Conservation (phyloP, 345 rosid genomes). For the Linum lewisii region DNA sequence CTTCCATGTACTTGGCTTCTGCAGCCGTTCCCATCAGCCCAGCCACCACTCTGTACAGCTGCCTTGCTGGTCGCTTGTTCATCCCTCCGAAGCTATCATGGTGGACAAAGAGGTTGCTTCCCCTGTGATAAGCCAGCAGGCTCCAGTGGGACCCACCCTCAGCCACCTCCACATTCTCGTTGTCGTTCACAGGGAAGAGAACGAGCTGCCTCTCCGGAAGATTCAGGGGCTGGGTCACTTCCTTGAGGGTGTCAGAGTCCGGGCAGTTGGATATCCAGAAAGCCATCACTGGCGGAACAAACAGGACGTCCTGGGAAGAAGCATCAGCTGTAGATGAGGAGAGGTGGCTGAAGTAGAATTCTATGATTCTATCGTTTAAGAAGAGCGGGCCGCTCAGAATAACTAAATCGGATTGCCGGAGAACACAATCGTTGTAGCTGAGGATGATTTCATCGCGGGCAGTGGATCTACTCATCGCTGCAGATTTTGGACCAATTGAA, state of each 20-base stretch:
- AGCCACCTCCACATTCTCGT: constrained; percentile 43
- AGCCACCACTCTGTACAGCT: constrained; percentile 35
- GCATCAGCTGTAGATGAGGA: constrained; percentile 46
- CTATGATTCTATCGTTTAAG: constrained; percentile 69
- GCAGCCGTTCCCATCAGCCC: constrained; percentile 24
- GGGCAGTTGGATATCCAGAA: constrained; percentile 78
- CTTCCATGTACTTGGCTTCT: constrained; percentile 29
- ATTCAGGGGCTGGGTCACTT: constrained; percentile 47
- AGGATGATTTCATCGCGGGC: constrained; percentile 66
- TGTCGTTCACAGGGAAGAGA: constrained; percentile 69
- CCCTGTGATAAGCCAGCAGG: constrained; percentile 49
- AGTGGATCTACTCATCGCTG: constrained; percentile 35
- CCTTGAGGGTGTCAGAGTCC: constrained; percentile 37
- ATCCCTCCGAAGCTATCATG: constrained; percentile 51
- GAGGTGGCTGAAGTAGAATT: constrained; percentile 69
- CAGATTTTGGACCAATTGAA: neutral
- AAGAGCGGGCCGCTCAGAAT: constrained; percentile 45
- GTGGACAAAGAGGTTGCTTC: constrained; percentile 52
- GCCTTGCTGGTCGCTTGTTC: constrained; percentile 32
- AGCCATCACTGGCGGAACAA: constrained; percentile 69
- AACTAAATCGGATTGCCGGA: constrained; percentile 63
- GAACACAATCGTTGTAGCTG: constrained; percentile 71
- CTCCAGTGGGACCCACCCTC: constrained; percentile 93
- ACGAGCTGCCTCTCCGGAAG: constrained; percentile 40
- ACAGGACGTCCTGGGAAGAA: constrained; percentile 36